Conservation (phyloP, 805 yeast species). For the Maudiozyma pseudohumilis region DNA sequence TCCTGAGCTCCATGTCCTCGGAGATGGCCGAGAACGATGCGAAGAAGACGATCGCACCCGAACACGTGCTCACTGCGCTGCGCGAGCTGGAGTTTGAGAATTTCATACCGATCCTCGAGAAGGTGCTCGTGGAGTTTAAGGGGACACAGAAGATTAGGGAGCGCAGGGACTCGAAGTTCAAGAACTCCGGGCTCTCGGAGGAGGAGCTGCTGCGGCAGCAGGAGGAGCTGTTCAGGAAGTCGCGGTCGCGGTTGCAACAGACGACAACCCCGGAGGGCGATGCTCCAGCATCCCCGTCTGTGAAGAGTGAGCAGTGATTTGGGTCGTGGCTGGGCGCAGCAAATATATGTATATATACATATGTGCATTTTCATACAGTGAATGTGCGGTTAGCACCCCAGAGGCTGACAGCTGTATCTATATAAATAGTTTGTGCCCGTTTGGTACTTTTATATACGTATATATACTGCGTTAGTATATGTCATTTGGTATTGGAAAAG, state of each 20-base stretch:
- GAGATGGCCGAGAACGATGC: conserved; percentile 95
- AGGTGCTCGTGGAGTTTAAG: conserved; percentile 76
- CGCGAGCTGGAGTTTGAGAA: conserved; percentile 79
- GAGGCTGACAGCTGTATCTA: not conserved
- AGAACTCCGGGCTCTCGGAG: conserved; percentile 82
- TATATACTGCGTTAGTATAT: too few species aligned
- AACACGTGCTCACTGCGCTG: conserved; percentile 86
- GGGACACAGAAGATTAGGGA: conserved; percentile 83
- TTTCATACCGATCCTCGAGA: conserved; percentile 72
- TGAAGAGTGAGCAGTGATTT: too few species aligned
- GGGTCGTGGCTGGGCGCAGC: too few species aligned
- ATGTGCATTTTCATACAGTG: not conserved
- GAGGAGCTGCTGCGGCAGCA: conserved; percentile 89
- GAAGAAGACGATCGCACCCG: conserved; percentile 93
- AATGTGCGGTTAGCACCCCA: not conserved
- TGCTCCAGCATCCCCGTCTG: too few species aligned
- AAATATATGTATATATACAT: not conserved
- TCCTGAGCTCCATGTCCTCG: conserved; percentile 82
- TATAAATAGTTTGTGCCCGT: not conserved
- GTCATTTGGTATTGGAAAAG: too few species aligned
- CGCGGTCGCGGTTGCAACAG: conserved; percentile 52
- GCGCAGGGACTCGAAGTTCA: conserved; percentile 84
- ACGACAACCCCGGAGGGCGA: conserved; percentile 5
- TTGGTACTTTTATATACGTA: not conserved
- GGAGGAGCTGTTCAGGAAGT: conserved; percentile 79